phyloP scores from a whole-genome alignment of 2,329 filamentous ascomycete genomes.

The Colletotrichum navitas region DNA sequence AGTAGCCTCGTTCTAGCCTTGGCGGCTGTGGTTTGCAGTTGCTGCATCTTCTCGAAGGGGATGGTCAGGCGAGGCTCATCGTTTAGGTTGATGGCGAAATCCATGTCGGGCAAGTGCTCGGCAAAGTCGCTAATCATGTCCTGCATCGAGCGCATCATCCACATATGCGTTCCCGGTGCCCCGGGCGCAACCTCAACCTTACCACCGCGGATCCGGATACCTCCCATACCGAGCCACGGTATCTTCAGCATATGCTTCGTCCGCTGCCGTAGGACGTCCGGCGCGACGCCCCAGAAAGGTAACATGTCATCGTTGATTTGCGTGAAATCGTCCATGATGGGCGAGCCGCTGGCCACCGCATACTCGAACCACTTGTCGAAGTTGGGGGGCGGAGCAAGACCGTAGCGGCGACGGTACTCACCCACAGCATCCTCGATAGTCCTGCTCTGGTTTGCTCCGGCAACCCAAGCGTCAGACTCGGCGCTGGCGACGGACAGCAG shows the following conservation, averaged over 20 bases:
- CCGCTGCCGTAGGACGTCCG: constrained; percentile 73
- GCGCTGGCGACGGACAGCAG: constrained; percentile 33
- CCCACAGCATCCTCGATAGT: constrained; percentile 50
- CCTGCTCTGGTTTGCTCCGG: constrained; percentile 44
- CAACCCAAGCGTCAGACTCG: constrained; percentile 41
- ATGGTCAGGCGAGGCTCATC: constrained; percentile 48
- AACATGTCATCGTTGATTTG: constrained; percentile 79
- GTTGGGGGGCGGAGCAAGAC: constrained; percentile 78
- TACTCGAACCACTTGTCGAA: constrained; percentile 88
- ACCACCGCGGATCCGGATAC: constrained; percentile 71
- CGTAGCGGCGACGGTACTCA: constrained; percentile 59
- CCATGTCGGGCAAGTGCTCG: constrained; percentile 80
- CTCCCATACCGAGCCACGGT: constrained; percentile 54
- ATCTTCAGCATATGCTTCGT: constrained; percentile 50
- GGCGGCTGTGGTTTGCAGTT: constrained; percentile 3
- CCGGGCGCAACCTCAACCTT: constrained; percentile 58
- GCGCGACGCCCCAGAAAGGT: constrained; percentile 81
- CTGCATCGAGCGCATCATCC: constrained; percentile 56
- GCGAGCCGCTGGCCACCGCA: constrained; percentile 72
- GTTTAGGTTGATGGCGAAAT: constrained; percentile 79
- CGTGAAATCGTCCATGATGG: constrained; percentile 82
- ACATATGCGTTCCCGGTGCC: constrained; percentile 50
- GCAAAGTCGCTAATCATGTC: constrained; percentile 78
- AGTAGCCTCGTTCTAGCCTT: constrained; percentile 3
- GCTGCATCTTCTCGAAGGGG: constrained; percentile 17